Evolutionary conservation across 73 alveolate species (phyloP), one percentile per base, ranked within the genome.

Genomic region (Tetrahymena thermophila): DNA sequence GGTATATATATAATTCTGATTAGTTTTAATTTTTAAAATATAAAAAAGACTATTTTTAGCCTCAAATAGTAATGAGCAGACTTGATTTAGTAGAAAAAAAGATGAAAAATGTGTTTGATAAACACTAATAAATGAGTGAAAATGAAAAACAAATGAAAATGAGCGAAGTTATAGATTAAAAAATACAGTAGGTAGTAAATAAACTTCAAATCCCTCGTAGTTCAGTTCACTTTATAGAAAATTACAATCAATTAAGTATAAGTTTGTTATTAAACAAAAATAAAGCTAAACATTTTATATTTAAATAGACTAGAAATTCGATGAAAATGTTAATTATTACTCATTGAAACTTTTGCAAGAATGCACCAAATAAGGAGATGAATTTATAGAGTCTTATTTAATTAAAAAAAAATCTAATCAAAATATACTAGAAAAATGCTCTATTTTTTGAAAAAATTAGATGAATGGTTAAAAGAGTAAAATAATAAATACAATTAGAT

Each of bases 81-180:
- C 94, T 95, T 15, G 97, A 95, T 95, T 40, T 85, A 50, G 93
- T 95, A 34, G 97, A 95, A 89, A 85, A 55, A 31, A 95, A 95
- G 44, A 85, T 95, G 38, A 85, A 85, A 35, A 43, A 95, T 85
- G 85, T 85, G 2, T 42, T 42, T 16, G 58, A 42, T 85, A 42
- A 89, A 28, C 94, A 95, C n/a, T 35, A 37, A 71, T 10, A 71
- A 7, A 71, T 71, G 89, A 71, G 89, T 31, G 89, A 71, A n/a
- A 71, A 71, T 71, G 89, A 71, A 19, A 71, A 71, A 71, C 7
- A 71, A 71, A 71, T 71, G 89, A 71, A 71, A 11, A 71, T 71
- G 89, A 71, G 56, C 28, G 42, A 89, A 95, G 35, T 95, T 31
- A 31, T 95, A 11, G 97, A 95, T 50, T 35, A 43, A 11, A 95